Evolutionary conservation across 2,329 filamentous ascomycete genomes (phyloP), one percentile per base, ranked within the genome.

Genomic region (Trichoderma atrobrunneum): DNA sequence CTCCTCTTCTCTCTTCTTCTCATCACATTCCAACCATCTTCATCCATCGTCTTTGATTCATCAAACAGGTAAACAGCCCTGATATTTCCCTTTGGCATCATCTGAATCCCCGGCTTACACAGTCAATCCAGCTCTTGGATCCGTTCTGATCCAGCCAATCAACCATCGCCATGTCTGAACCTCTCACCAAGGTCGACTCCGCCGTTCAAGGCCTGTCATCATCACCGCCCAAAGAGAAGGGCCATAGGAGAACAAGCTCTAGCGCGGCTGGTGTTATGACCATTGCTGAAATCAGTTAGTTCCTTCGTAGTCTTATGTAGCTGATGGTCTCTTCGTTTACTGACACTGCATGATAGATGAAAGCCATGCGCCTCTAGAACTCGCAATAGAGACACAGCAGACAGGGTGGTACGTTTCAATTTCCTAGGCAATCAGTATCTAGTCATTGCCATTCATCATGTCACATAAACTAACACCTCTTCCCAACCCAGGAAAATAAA

Each of bases 121-220:
- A 39, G 16, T 5, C 54, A 54, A 34, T 39, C 56, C 39, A 72
- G 60, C 51, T 72, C 30, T 57, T 28, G 62, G 60, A 21, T 61
- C 28, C 30, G 10, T 39, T 56, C 57, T 67, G 39, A 43, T 51
- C 36, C 71, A 63, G 72, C 73, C 73, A 73, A 57, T 72, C 75
- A 80, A 32, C 28, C 56, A 21, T 32, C 57, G 16, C 70, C 78
- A 83, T 83, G 81, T 78, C 81, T 74, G 81, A 83, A 82, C 88
- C 91, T 79, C 89, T 97, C 81, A 88, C 89, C 84, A 97, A 97
- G 87, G 90, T 97, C 85, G 95, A 98, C 84, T 97, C 95, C 73
- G 94, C 93, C 85, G 90, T 97, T 80, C 91, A 94, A 81, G 93
- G 93, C 83, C 83, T 95, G 78, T 88, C 89, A 76, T 87, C 88